A percentile compares a stretch with the other conserved stretches of the same genome.
Evolutionary conservation across 352 stramenopile species (phyloP).

Genomic region (Phytophthora agathidicida): DNA sequence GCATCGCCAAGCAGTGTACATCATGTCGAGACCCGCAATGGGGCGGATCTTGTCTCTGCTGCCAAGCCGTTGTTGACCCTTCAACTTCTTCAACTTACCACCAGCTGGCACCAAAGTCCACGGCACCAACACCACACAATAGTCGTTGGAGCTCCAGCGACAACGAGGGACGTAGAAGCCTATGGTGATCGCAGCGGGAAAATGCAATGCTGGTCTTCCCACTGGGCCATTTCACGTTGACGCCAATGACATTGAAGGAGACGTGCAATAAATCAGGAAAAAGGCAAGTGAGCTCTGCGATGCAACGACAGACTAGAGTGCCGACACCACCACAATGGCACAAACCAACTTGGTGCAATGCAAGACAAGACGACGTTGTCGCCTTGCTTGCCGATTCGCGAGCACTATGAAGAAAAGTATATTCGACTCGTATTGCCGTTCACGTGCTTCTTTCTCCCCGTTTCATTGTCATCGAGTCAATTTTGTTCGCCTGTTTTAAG

Average conservation of each 20-base stretch:
- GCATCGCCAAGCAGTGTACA: conserved; percentile 26
- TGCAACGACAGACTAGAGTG: conserved; percentile 19
- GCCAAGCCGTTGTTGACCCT: background rate
- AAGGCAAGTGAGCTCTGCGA: conserved; percentile 24
- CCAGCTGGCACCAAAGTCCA: background rate
- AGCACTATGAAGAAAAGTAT: conserved; percentile 33
- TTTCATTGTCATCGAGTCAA: conserved; percentile 5
- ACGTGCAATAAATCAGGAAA: conserved; percentile 23
- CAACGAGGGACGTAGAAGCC: conserved; percentile 1
- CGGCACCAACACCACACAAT: conserved; percentile 22
- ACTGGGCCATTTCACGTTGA: background rate
- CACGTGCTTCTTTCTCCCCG: background rate
- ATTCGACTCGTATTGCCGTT: conserved; percentile 21
- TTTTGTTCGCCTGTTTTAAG: conserved; percentile 5
- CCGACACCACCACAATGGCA: conserved; percentile 5
- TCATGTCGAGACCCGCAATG: conserved; percentile 14
- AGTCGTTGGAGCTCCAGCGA: background rate
- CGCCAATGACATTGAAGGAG: too few relatives aligned
- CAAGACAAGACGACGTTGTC: conserved; percentile 23
- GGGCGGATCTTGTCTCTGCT: conserved; percentile 23
- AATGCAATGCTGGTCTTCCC: background rate
- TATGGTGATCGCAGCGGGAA: background rate
- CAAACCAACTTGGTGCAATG: conserved; percentile 11
- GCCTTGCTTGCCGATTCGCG: conserved; percentile 18
- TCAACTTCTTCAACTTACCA: conserved; percentile 14